A percentile compares a stretch with the other conserved stretches of the same genome.
Conservation (phyloP, 1,284 basidiomycete species). For the Cutaneotrichosporon dermatis region DNA sequence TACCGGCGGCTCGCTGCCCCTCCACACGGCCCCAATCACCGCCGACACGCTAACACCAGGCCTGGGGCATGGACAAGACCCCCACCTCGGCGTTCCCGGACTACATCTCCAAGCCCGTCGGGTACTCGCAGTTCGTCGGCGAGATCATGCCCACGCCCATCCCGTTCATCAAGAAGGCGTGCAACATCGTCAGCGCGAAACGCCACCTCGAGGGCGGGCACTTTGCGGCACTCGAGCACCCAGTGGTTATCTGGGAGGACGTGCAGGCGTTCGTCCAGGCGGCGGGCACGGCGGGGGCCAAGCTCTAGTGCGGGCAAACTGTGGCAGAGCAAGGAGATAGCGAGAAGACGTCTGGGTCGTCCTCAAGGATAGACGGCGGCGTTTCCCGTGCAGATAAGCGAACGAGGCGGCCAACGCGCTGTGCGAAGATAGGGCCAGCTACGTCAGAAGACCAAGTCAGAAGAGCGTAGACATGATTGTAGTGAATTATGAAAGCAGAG, state of each 20-base stretch:
- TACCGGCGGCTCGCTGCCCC: no score
- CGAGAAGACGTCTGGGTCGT: no score
- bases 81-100: slow-evolving; percentile 14
- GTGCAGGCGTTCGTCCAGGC: slow-evolving; percentile 41
- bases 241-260: slow-evolving; percentile 40
- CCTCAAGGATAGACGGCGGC: no score
- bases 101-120: slow-evolving; percentile 44
- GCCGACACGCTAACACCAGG: slow-evolving; percentile 1
- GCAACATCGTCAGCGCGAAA: slow-evolving; percentile 42
- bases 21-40: no score
- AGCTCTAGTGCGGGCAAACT: not conserved
- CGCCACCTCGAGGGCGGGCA: slow-evolving; percentile 47
- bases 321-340: no score
- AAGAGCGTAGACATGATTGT: no score
- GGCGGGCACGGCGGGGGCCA: slow-evolving; percentile 18
- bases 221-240: slow-evolving; percentile 51
- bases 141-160: slow-evolving; percentile 48
- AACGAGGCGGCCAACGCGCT: no score
- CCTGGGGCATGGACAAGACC: slow-evolving; percentile 18
- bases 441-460: no score
- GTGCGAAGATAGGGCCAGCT: no score
- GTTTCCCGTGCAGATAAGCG: no score
- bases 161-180: slow-evolving; percentile 39
- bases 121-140: slow-evolving; percentile 45
- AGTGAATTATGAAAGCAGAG: no score